These are phyloP conservation scores for Phanerochaete carnosa DNA, from an alignment of 768 basidiomycete genomes.

Conservation along the genomic window DNA sequence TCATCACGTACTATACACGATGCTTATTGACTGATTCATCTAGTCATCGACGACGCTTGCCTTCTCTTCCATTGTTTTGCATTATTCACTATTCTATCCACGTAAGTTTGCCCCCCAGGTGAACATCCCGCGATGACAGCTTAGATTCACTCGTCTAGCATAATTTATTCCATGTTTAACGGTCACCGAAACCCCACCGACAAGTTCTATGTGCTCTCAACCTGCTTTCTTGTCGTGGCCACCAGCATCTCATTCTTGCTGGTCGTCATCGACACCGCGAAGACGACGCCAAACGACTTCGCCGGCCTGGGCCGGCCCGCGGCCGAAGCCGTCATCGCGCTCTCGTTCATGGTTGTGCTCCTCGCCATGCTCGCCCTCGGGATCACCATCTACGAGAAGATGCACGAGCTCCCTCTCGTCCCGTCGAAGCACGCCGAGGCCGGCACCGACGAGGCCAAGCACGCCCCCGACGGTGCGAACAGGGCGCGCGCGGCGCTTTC, in stretches of 20 bases:
- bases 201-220: not conserved
- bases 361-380: not conserved
- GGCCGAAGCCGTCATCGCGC: not conserved
- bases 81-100: not conserved
- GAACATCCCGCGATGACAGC: not conserved
- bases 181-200: not conserved
- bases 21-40: not conserved
- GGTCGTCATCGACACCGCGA: not conserved
- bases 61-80: slow-evolving; percentile 4
- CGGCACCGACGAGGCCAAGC: not conserved
- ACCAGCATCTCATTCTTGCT: not conserved
- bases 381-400: not conserved
- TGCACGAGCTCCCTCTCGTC: not conserved
- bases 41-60: not conserved
- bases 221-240: not conserved
- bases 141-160: not conserved
- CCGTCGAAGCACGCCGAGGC: not conserved
- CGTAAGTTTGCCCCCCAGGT: not conserved
- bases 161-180: not conserved
- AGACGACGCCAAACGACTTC: not conserved
- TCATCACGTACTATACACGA: not conserved
- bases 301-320: not conserved
- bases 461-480: not conserved
- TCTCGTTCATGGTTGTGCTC: not conserved
- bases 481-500: not conserved